Evolutionary conservation across 176 grass and related monocot genomes (phyloP), one percentile per base, ranked within the genome.

Genomic region (Phoenix dactylifera): DNA sequence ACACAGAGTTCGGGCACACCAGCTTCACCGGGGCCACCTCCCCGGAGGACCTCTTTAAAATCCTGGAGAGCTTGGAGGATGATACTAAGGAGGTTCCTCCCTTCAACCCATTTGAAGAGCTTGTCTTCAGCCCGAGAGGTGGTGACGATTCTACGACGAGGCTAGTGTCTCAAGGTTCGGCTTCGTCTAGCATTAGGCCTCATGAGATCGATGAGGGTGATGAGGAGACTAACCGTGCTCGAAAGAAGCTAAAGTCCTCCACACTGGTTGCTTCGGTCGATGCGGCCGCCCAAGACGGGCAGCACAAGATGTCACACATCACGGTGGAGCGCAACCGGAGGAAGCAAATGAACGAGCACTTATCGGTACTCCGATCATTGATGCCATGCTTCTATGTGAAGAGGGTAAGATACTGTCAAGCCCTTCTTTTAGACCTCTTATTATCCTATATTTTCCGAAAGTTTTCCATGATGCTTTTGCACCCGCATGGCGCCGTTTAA

Each of bases 331-430:
- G 88, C 51, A 92, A 92, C 76, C 79, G 88, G 68, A 83, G 88
- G 83, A 92, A 92, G 83, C 88, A 92, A 61, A 92, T 84, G 88
- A 92, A 92, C 26, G 83, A 87, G 55, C 80, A 87, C 60, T 69
- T 92, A 54, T 16, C 66, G 49, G 70, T 78, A 54, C 74, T 92
- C 29, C 88, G 88, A 18, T 73, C 88, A 12, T 69, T 92, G 76
- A 92, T 92, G 88, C 88, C 88, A 5, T 92, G 83, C 69, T 92
- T 92, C 72, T 92, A 92, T 23, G 80, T 86, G 22, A 87, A 92
- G 54, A 92, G 88, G 60, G 88, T 92, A 83, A 69, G 62, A 28
- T 5, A 44, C 35, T 2, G 10, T 44, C 35, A 44, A 12, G 35
- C 10, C 35, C 35, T 44, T 14, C 0, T 44, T 44, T 44, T 9